Percentiles rank a stretch among this genome's conserved stretches.
These are phyloP conservation scores for Auriscalpium microsporum DNA, from an alignment of 768 basidiomycete species.

Conservation along the genomic window DNA sequence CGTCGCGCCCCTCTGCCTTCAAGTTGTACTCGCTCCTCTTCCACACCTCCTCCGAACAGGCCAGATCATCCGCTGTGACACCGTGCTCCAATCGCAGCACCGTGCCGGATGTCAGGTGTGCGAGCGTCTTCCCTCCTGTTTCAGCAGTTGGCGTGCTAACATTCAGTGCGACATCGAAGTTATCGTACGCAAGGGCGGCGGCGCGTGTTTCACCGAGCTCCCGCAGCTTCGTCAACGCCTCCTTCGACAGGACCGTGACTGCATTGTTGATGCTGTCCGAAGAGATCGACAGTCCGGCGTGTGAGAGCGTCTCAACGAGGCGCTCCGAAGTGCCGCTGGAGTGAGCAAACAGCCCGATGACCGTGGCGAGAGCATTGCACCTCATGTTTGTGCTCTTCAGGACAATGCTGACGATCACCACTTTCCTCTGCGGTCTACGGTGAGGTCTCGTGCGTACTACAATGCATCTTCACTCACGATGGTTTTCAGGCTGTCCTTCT, in stretches of 20 bases:
- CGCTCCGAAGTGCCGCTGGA: constrained; percentile 17
- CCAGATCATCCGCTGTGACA: constrained; percentile 18
- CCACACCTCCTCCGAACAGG: constrained; percentile 29
- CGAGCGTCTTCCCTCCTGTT: constrained; percentile 16
- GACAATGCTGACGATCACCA: neutral
- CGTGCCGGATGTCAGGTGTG: constrained; percentile 28
- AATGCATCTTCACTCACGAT: neutral
- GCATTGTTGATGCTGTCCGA: constrained; percentile 12
- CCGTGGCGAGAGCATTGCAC: constrained; percentile 15
- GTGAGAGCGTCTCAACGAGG: constrained; percentile 17
- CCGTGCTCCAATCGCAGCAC: constrained; percentile 22
- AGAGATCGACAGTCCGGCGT: constrained; percentile 18
- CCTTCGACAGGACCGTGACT: constrained; percentile 14
- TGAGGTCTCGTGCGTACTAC: neutral
- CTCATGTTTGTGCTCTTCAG: constrained; percentile 14
- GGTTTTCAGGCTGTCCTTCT: neutral
- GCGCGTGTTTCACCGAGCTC: constrained; percentile 20
- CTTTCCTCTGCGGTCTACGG: neutral
- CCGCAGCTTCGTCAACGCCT: constrained; percentile 2
- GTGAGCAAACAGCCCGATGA: constrained; percentile 21
- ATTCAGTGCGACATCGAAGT: constrained; percentile 34
- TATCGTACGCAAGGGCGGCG: constrained; percentile 31
- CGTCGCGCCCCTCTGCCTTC: neutral
- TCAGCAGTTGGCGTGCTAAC: constrained; percentile 24
- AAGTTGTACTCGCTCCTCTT: constrained; percentile 20